phyloP scores from a whole-genome alignment of 129 eudicot genomes.

The Sambucus nigra region DNA sequence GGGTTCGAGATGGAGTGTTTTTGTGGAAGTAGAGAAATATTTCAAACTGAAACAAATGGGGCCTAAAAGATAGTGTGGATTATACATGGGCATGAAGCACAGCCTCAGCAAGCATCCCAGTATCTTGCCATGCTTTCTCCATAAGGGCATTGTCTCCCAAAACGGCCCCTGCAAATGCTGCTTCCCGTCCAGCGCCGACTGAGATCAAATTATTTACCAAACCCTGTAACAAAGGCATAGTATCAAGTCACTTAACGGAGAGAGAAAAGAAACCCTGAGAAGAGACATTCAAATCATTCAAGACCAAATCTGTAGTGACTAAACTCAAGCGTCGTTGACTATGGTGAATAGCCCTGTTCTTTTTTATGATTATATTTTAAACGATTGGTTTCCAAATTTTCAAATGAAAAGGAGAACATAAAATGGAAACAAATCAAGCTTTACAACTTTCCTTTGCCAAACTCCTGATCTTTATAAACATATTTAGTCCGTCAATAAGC shows the following conservation, averaged over 20 bases:
- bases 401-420: too few species aligned
- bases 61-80: not conserved
- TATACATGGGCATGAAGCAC: conserved; percentile 95
- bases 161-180: conserved; percentile 93
- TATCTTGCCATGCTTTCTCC: conserved; percentile 99
- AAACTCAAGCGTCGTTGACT: too few species aligned
- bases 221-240: conserved; percentile 35
- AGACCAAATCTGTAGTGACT: too few species aligned
- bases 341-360: too few species aligned
- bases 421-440: too few species aligned
- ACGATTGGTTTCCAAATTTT: too few species aligned
- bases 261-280: conserved; percentile 1
- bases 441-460: too few species aligned
- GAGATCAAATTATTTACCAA: conserved; percentile 87
- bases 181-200: conserved; percentile 88
- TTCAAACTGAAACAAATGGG: not conserved
- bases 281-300: not conserved
- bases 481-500: too few species aligned
- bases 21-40: not conserved
- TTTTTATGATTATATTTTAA: too few species aligned
- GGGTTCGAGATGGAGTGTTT: too few species aligned
- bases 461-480: too few species aligned
- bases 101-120: conserved; percentile 99
- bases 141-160: conserved; percentile 92
- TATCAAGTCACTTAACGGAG: conserved; percentile 2